Conservation (phyloP, 2,329 filamentous ascomycete species). For the Nemania abortiva region DNA sequence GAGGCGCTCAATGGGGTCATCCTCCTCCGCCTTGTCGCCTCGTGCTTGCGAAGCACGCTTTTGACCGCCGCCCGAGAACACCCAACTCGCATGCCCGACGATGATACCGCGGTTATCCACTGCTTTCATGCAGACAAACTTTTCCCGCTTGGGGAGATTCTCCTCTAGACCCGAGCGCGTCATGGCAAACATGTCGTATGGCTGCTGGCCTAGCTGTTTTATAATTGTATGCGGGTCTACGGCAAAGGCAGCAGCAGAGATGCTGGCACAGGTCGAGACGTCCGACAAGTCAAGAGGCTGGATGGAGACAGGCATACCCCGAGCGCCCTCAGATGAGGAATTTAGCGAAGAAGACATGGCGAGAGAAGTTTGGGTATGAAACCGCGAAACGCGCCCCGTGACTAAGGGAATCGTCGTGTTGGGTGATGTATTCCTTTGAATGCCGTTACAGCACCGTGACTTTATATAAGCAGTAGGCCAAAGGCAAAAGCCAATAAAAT, state of each 20-base stretch:
- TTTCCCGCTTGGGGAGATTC: constrained; percentile 30
- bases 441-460: no score
- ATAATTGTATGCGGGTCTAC: constrained; percentile 38
- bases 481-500: no score
- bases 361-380: no score
- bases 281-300: constrained; percentile 36
- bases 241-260: constrained; percentile 37
- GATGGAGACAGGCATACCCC: constrained; percentile 31
- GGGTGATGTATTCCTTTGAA: no score
- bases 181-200: constrained; percentile 39
- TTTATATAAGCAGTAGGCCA: no score
- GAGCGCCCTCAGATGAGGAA: no score
- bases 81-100: constrained; percentile 39
- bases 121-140: constrained; percentile 38
- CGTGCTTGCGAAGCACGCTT: constrained; percentile 19
- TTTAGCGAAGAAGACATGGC: no score
- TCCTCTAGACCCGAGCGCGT: constrained; percentile 24
- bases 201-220: constrained; percentile 36
- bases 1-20: constrained; percentile 37
- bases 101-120: constrained; percentile 34
- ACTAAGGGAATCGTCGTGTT: no score
- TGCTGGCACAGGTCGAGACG: constrained; percentile 31
- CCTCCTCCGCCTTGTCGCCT: background rate
- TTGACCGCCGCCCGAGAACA: constrained; percentile 27
- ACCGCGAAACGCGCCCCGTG: no score